Conservation (phyloP, 768 basidiomycete genomes). For the Podaxis carcinomalis region DNA sequence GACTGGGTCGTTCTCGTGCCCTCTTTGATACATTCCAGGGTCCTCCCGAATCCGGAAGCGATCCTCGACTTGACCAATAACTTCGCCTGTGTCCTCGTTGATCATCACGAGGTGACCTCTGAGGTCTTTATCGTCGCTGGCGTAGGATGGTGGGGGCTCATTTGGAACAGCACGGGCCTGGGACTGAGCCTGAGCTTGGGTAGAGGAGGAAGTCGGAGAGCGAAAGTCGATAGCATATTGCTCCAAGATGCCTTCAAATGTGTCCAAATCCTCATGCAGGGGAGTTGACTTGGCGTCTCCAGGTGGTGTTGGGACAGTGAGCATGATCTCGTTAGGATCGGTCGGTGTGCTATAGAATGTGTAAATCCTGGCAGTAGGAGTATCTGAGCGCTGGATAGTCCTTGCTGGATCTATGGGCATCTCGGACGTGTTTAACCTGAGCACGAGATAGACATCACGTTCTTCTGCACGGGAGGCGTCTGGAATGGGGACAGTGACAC, state of each 20-base stretch:
- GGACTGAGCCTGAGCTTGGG: conserved; percentile 7
- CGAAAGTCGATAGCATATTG: conserved; percentile 55
- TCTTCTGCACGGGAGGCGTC: conserved; percentile 28
- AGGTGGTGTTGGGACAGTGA: conserved; percentile 28
- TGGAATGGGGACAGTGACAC: conserved; percentile 47
- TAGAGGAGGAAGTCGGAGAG: conserved; percentile 7
- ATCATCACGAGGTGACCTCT: conserved; percentile 65
- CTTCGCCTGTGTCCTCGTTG: conserved; percentile 67
- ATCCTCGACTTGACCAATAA: conserved; percentile 66
- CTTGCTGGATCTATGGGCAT: conserved; percentile 56
- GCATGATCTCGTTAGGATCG: conserved; percentile 32
- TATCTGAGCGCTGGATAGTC: conserved; percentile 35
- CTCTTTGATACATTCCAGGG: conserved; percentile 41
- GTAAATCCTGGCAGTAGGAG: conserved; percentile 35
- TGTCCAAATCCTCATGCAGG: conserved; percentile 51
- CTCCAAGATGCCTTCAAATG: conserved; percentile 60
- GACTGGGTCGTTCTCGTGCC: conserved; percentile 61
- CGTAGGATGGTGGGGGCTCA: conserved; percentile 15
- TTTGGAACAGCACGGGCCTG: conserved; percentile 6
- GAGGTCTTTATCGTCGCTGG: conserved; percentile 29
- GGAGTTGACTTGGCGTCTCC: conserved; percentile 24
- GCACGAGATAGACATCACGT: conserved; percentile 63
- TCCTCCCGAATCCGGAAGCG: conserved; percentile 56
- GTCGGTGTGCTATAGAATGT: conserved; percentile 35
- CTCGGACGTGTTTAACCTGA: conserved; percentile 53